A percentile compares a stretch with the other conserved stretches of the same genome.
Evolutionary conservation across 164 flowering plant species (phyloP).

Genomic region (Aristolochia californica): DNA sequence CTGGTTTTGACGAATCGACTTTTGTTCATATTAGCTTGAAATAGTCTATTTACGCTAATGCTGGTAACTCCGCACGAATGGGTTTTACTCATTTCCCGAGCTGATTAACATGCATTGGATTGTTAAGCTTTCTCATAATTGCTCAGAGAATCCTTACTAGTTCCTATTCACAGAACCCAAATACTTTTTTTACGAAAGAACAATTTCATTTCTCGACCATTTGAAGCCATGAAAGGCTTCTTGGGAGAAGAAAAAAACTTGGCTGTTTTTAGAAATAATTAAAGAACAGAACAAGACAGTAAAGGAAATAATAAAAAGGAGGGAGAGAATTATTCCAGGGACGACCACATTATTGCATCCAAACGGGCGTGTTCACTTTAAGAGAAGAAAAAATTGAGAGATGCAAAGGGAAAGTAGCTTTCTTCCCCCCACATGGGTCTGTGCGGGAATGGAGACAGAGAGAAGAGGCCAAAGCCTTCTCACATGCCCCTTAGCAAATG

Average conservation of each 20-base stretch:
- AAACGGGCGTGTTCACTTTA: constrained; percentile 78
- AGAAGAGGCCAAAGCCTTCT: constrained; percentile 11
- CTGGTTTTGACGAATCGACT: constrained; percentile 15
- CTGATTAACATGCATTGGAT: constrained; percentile 3
- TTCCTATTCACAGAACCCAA: no score
- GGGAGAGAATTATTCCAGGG: constrained; percentile 30
- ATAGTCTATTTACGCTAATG: neutral
- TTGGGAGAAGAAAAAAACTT: neutral
- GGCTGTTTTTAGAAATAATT: neutral
- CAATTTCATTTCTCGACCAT: no score
- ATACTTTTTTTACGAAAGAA: no score
- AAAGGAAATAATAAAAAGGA: neutral
- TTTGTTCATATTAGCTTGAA: constrained; percentile 2
- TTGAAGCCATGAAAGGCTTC: no score
- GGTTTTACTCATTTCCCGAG: constrained; percentile 32
- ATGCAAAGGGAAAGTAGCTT: constrained; percentile 45
- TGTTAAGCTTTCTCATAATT: no score
- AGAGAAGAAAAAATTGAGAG: constrained; percentile 7
- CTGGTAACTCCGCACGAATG: constrained; percentile 46
- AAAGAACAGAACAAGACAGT: neutral
- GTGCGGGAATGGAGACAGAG: constrained; percentile 16
- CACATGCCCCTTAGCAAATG: constrained; percentile 8
- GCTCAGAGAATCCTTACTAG: no score
- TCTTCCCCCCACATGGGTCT: constrained; percentile 40
- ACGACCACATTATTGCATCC: constrained; percentile 72